Evolutionary conservation across 2,329 filamentous ascomycete species (phyloP).

Genomic region (Nigrospora sphaerica): DNA sequence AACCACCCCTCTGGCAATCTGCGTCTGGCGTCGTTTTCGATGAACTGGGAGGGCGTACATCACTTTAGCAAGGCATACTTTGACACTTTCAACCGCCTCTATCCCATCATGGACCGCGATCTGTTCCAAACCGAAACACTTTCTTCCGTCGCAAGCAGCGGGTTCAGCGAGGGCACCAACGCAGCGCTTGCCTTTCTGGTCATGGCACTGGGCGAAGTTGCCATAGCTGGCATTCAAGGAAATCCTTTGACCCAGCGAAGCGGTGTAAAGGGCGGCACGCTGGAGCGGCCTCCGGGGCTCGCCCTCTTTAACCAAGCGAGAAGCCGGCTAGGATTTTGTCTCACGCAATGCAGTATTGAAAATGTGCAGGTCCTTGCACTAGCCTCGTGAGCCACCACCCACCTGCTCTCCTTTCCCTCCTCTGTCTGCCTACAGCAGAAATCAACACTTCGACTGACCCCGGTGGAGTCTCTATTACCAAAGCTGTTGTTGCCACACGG

Average conservation of each 20-base stretch:
- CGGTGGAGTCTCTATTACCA: conserved; percentile 41
- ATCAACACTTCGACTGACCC: background rate
- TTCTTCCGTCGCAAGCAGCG: conserved; percentile 34
- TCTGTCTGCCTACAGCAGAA: background rate
- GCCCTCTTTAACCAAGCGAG: conserved; percentile 56
- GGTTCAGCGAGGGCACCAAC: conserved; percentile 40
- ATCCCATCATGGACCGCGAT: conserved; percentile 52
- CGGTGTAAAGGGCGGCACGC: conserved; percentile 44
- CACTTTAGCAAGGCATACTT: conserved; percentile 48
- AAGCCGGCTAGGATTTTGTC: conserved; percentile 49
- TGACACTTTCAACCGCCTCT: conserved; percentile 50
- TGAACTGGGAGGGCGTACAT: conserved; percentile 39
- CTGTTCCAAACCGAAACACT: conserved; percentile 42
- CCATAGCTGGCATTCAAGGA: conserved; percentile 41
- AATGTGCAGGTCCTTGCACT: conserved; percentile 53
- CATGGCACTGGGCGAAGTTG: conserved; percentile 51
- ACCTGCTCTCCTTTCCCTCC: background rate
- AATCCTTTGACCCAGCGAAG: conserved; percentile 38
- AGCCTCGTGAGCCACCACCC: conserved; percentile 35
- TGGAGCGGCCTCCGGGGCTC: conserved; percentile 45
- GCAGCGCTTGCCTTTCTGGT: conserved; percentile 50
- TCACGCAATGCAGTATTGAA: conserved; percentile 48
- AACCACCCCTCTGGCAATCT: conserved; percentile 8
- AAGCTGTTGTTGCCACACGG: conserved; percentile 42
- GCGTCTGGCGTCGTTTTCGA: conserved; percentile 20